A percentile compares a stretch with the other conserved stretches of the same genome.
Conservation (phyloP, 805 yeast genomes). For the Yamadazyma phyllophila region DNA sequence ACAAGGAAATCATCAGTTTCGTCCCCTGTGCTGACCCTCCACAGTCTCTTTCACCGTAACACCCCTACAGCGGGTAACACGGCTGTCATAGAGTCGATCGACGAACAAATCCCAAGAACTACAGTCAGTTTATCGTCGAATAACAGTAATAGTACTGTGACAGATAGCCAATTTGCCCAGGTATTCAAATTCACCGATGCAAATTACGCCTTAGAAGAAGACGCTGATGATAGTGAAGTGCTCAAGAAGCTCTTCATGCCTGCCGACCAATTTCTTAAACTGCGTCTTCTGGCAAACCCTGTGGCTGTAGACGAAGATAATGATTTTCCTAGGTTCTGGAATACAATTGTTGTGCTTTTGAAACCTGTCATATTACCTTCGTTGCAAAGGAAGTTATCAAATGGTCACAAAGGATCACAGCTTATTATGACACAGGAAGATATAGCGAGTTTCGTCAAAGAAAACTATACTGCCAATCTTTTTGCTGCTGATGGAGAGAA, state of each 20-base stretch:
- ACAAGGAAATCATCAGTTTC: conserved; percentile 23
- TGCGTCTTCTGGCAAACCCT: conserved; percentile 19
- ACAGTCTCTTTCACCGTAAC: conserved; percentile 32
- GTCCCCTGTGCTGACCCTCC: conserved; percentile 33
- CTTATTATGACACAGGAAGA: conserved; percentile 31
- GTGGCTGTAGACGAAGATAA: conserved; percentile 9
- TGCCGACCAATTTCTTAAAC: conserved; percentile 32
- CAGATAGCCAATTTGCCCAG: conserved; percentile 29
- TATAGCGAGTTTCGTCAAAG: conserved; percentile 20
- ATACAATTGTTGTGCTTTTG: conserved; percentile 18
- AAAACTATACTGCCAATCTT: conserved; percentile 4
- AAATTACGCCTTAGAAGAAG: conserved; percentile 24
- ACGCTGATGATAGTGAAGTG: conserved; percentile 21
- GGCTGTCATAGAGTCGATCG: conserved; percentile 5
- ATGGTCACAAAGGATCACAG: conserved; percentile 22
- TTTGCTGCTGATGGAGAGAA: conserved; percentile 11
- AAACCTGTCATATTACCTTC: conserved; percentile 27
- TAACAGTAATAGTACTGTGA: conserved; percentile 31
- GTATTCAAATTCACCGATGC: conserved; percentile 35
- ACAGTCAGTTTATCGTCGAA: conserved; percentile 32
- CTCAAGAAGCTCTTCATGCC: conserved; percentile 32
- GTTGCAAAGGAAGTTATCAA: conserved; percentile 19
- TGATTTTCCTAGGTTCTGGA: conserved; percentile 15
- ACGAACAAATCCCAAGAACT: conserved; percentile 17
- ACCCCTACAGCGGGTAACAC: conserved; percentile 9